Base-by-base conservation (phyloP, 192 early-diverging fungal species). In the Coemansia sp. region DNA sequence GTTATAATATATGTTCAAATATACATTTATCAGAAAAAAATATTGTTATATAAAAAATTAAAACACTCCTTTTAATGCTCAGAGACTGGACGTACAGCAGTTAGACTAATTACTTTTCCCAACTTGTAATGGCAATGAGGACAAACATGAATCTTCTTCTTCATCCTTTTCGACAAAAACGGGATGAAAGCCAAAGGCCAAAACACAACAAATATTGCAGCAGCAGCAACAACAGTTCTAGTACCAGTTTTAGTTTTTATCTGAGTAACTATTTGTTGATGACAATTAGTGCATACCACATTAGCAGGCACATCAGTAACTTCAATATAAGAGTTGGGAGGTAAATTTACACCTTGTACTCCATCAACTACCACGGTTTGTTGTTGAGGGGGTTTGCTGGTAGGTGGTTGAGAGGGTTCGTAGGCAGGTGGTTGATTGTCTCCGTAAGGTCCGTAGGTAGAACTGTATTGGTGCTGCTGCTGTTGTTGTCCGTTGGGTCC, bases 141-240 rank as follows among this genome's bases (percentile, higher is more conserved):
- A 30, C 67, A 70, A 4, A 63, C 41, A 29, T 70, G 67, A 27
- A 70, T 51, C 41, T 58, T 53, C 30, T 61, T 61, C 46, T 70
- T 70, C 40, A 70, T 27, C 33, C 59, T 38, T 50, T 54, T 57
- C 4, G 60, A 61, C 19, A 70, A 28, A 27, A 70, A 70, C 24
- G 67, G 67, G 23, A 70, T 45, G 14, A 57, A 58, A 5, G 67
- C 67, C 49, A 70, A 38, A 37, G 67, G 67, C 67, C 67, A 70
- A 30, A 62, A 70, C 20, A 58, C 67, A 5, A 56, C 44, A 33
- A 51, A 53, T n/a, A 70, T 63, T 10, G 67, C 67, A 10, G 50
- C 67, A 1, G 67, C 67, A 2, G 60, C 67, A 4, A 70, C 67
- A 27, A 70, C 55, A 1, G 67, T 70, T 3, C 54, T 41, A 5